Conservation (phyloP, 2,329 filamentous ascomycete species). For the Aspergillus hiratsukae region DNA sequence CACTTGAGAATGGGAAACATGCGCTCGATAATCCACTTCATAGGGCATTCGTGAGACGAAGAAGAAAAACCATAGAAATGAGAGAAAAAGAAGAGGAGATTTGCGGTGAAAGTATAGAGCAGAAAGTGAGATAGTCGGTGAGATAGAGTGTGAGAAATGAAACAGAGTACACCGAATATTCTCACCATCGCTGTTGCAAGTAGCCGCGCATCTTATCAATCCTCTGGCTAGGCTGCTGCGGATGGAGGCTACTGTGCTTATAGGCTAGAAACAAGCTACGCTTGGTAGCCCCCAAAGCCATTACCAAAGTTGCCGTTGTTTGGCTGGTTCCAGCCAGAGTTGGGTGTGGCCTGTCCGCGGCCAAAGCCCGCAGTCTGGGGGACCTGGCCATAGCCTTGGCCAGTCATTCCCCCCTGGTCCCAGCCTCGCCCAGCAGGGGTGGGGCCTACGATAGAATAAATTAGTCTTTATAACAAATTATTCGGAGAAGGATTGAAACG, state of each 20-base stretch:
- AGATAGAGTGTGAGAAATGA: constrained; percentile 4
- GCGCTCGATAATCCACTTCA: constrained; percentile 38
- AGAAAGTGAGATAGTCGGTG: background rate
- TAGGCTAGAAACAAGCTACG: constrained; percentile 35
- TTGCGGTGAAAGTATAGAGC: constrained; percentile 13
- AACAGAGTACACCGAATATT: constrained; percentile 5
- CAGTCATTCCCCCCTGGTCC: constrained; percentile 48
- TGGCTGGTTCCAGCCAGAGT: constrained; percentile 51
- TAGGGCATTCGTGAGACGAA: constrained; percentile 23
- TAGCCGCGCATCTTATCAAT: constrained; percentile 8
- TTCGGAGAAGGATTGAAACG: constrained; percentile 6
- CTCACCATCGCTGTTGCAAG: constrained; percentile 12
- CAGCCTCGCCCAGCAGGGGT: constrained; percentile 55
- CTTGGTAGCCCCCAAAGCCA: constrained; percentile 58
- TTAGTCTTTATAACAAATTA: constrained; percentile 8
- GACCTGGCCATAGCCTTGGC: constrained; percentile 57
- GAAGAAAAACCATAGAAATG: constrained; percentile 8
- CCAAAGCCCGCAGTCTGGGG: constrained; percentile 76
- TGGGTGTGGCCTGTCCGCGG: constrained; percentile 60
- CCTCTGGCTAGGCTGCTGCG: constrained; percentile 7
- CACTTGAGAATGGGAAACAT: constrained; percentile 29
- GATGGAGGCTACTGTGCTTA: constrained; percentile 8
- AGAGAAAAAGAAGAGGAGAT: constrained; percentile 11
- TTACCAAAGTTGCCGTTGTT: constrained; percentile 48
- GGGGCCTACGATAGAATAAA: constrained; percentile 38